Conservation (phyloP, 768 basidiomycete genomes). For the Pleurotus eryngii region DNA sequence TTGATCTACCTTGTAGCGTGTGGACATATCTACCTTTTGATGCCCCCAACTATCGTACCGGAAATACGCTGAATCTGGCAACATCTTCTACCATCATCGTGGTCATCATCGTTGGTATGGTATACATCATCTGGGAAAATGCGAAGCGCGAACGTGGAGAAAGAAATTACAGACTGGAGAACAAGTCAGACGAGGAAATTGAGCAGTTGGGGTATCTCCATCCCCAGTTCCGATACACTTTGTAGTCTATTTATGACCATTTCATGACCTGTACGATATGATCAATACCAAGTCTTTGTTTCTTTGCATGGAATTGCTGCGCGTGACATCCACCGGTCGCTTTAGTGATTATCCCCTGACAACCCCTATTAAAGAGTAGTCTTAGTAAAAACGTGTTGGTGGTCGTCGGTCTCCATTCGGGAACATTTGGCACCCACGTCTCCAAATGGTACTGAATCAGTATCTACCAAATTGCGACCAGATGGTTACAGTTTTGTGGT, state of each 20-base stretch:
- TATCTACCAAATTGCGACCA: no score
- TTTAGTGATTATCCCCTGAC: no score
- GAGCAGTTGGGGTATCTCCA: conserved; percentile 41
- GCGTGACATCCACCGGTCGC: no score
- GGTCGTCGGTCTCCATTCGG: no score
- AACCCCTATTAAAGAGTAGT: no score
- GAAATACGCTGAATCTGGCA: conserved; percentile 42
- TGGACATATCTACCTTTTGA: conserved; percentile 47
- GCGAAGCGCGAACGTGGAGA: conserved; percentile 39
- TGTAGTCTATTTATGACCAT: conserved; percentile 12
- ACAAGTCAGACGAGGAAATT: conserved; percentile 34
- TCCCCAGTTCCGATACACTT: conserved; percentile 41
- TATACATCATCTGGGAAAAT: conserved; percentile 42
- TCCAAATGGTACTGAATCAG: no score
- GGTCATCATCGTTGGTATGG: conserved; percentile 23
- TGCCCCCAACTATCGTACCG: conserved; percentile 43
- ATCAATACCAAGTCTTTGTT: no score
- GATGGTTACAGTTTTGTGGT: no score
- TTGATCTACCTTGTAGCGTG: conserved; percentile 24
- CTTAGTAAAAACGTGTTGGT: no score
- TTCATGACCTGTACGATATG: no score
- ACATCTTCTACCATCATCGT: conserved; percentile 29
- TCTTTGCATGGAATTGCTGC: no score
- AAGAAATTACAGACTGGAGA: conserved; percentile 36
- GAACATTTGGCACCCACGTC: no score